A percentile compares a stretch with the other conserved stretches of the same genome.
phyloP scores from a whole-genome alignment of 225 moss, liverwort and hornwort genomes.

The Marchantia polymorpha region DNA sequence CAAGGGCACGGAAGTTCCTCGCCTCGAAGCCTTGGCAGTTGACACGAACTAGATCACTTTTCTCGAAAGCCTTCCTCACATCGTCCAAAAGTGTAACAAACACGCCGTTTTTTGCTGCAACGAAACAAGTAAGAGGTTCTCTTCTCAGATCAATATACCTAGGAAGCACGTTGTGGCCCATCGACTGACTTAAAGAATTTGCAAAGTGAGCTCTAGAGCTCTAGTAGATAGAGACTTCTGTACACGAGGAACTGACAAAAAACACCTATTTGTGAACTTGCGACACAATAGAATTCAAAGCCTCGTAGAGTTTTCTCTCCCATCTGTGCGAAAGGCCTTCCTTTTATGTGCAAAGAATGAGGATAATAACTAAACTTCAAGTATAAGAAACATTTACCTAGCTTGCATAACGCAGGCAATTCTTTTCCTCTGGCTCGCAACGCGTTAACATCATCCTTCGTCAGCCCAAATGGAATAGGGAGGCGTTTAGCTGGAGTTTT shows the following conservation, averaged over 20 bases:
- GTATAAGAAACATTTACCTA: slow-evolving; percentile 24
- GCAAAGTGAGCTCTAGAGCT: background rate
- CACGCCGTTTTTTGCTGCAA: slow-evolving; percentile 45
- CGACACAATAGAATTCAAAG: background rate
- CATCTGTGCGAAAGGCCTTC: background rate
- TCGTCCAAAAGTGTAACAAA: slow-evolving; percentile 43
- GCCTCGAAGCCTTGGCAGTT: slow-evolving; percentile 42
- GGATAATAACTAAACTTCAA: background rate
- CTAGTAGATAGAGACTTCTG: too few species aligned
- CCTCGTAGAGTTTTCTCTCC: background rate
- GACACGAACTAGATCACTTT: slow-evolving; percentile 43
- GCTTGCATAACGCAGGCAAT: slow-evolving; percentile 39
- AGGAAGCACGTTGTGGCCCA: background rate
- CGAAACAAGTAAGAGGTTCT: background rate
- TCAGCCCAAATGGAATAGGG: slow-evolving; percentile 30
- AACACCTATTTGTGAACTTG: background rate
- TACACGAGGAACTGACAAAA: background rate
- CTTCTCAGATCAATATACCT: background rate
- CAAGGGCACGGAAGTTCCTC: slow-evolving; percentile 32
- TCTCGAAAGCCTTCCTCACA: slow-evolving; percentile 38
- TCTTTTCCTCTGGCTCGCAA: slow-evolving; percentile 32
- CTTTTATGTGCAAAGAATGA: background rate
- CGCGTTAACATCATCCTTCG: slow-evolving; percentile 34
- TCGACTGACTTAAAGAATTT: background rate
- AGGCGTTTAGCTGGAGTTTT: slow-evolving; percentile 24